Conservation (phyloP, 768 basidiomycete genomes). For the Kwoniella bestiolae region DNA sequence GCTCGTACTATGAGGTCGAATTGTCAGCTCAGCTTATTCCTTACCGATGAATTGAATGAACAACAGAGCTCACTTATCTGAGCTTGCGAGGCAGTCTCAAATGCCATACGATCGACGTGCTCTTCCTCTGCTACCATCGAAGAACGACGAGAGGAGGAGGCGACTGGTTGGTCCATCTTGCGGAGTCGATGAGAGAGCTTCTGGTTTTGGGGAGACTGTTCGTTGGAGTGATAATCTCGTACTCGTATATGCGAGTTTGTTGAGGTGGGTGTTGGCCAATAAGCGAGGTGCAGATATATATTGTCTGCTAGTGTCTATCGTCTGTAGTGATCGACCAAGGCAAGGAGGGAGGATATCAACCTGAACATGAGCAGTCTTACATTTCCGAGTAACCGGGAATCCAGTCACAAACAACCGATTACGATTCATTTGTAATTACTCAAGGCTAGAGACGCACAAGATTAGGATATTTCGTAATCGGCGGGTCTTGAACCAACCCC, state of each 20-base stretch:
- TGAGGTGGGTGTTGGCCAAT: too few relatives aligned
- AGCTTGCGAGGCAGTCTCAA: slow-evolving; percentile 39
- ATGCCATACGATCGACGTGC: slow-evolving; percentile 20
- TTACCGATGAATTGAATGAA: too few relatives aligned
- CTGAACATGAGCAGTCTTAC: background rate
- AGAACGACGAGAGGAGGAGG: slow-evolving; percentile 29
- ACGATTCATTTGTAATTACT: background rate
- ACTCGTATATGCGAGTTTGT: too few relatives aligned
- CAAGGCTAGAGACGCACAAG: background rate
- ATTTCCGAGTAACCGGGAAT: background rate
- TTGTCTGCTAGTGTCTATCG: too few relatives aligned
- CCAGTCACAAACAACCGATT: background rate
- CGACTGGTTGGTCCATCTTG: slow-evolving; percentile 26
- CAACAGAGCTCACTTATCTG: slow-evolving; percentile 41
- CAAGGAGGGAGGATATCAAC: too few relatives aligned
- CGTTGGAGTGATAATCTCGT: too few relatives aligned
- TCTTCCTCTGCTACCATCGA: slow-evolving; percentile 4
- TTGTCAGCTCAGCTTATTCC: too few relatives aligned
- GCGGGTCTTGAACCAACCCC: background rate
- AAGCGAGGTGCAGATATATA: too few relatives aligned
- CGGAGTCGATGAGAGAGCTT: background rate
- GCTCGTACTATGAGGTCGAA: slow-evolving; percentile 51
- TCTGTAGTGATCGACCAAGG: too few relatives aligned
- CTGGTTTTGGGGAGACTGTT: too few relatives aligned
- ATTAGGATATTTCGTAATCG: background rate